Conservation (phyloP, 2,329 filamentous ascomycete species). For the Mycosphaerella arachidis region DNA sequence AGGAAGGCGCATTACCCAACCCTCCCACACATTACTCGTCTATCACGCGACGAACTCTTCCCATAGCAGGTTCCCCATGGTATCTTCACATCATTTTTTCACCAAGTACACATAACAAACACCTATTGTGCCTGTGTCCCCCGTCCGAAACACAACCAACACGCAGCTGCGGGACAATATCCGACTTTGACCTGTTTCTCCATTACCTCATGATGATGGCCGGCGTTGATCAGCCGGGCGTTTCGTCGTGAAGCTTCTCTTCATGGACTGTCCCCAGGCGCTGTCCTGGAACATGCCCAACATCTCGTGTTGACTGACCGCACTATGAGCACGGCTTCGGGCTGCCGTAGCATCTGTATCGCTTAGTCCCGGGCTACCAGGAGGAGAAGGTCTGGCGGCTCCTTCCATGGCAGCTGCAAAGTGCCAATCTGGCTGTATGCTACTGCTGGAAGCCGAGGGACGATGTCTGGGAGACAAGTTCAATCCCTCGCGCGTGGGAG, state of each 20-base stretch:
- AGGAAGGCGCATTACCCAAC: neutral
- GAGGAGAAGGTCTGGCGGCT: conserved; percentile 30
- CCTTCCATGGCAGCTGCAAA: conserved; percentile 42
- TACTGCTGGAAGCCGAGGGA: conserved; percentile 24
- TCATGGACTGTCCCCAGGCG: conserved; percentile 88
- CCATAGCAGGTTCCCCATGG: neutral
- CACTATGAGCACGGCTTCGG: conserved; percentile 61
- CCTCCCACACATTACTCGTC: neutral
- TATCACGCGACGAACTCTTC: neutral
- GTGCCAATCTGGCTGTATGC: conserved; percentile 42
- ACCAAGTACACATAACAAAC: neutral
- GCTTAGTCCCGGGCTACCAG: conserved; percentile 22
- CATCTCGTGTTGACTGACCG: conserved; percentile 70
- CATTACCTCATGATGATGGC: conserved; percentile 17
- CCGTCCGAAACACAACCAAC: neutral
- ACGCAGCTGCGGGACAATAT: neutral
- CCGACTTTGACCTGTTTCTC: neutral
- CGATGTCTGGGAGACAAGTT: conserved; percentile 24
- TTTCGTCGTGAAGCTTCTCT: conserved; percentile 73
- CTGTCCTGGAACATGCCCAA: conserved; percentile 83
- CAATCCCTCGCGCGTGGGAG: conserved; percentile 18
- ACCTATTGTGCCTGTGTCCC: neutral
- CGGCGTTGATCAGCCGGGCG: conserved; percentile 35
- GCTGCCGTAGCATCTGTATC: conserved; percentile 22
- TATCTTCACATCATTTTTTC: neutral